Evolutionary conservation across 257 asterid genomes (phyloP).

Genomic region (Hygrophila difformis): DNA sequence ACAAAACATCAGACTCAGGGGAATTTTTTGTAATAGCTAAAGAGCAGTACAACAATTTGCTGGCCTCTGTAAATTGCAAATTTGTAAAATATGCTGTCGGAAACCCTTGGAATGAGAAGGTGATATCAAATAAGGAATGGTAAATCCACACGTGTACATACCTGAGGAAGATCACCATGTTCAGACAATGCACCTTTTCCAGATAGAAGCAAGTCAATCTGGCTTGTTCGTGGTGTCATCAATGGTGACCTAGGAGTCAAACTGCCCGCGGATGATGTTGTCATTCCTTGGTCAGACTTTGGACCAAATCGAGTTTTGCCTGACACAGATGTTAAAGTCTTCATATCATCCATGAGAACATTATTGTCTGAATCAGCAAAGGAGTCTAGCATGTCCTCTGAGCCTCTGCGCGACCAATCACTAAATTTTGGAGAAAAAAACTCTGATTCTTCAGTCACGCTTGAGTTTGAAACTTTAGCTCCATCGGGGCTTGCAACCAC

Average conservation of each 20-base stretch:
- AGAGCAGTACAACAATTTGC: conserved; percentile 1
- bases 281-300: conserved; percentile 96
- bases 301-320: conserved; percentile 94
- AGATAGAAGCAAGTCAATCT: conserved; percentile 70
- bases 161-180: conserved; percentile 96
- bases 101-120: conserved; percentile 1
- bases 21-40: not conserved
- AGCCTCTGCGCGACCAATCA: conserved; percentile 97
- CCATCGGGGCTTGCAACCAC: conserved; percentile 71
- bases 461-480: conserved; percentile 72
- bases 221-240: conserved; percentile 81
- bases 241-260: conserved; percentile 94
- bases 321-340: conserved; percentile 73
- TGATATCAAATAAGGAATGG: not conserved
- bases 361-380: conserved; percentile 71
- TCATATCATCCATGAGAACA: conserved; percentile 69
- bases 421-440: conserved; percentile 78
- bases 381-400: conserved; percentile 95
- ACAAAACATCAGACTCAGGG: not conserved
- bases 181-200: conserved; percentile 92
- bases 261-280: conserved; percentile 97
- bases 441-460: conserved; percentile 85
- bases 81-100: not conserved
- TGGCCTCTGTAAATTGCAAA: not conserved
- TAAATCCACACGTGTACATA: conserved; percentile 21